Percentiles rank a stretch among this genome's conserved stretches.
These are phyloP conservation scores for Solanum tacnaense DNA, from an alignment of 257 asterid genomes.

Conservation along the genomic window DNA sequence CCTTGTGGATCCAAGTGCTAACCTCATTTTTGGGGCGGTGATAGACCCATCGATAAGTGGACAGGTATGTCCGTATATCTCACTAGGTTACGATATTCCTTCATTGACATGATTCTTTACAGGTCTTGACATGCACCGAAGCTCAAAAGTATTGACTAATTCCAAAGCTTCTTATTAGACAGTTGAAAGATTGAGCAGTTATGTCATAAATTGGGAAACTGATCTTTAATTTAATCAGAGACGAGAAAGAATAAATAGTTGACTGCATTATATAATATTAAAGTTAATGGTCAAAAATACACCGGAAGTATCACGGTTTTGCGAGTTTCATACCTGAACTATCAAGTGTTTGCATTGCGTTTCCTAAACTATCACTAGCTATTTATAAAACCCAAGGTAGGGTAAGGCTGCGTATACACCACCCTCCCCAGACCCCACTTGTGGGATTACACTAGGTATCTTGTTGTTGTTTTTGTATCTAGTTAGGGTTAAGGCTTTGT, in stretches of 20 bases:
- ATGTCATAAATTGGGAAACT: background rate
- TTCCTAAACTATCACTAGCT: background rate
- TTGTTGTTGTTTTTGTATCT: background rate
- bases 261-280: background rate
- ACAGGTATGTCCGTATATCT: conserved; percentile 49
- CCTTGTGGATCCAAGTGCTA: conserved; percentile 93
- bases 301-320: background rate
- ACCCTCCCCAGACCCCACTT: background rate
- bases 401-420: background rate
- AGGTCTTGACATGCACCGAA: background rate
- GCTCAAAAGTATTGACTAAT: background rate
- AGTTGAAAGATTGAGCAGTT: background rate
- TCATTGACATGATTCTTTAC: background rate
- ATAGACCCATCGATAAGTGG: conserved; percentile 79
- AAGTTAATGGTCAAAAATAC: background rate
- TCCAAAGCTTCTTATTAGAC: background rate
- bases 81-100: background rate
- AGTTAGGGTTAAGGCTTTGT: background rate
- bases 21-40: conserved; percentile 91
- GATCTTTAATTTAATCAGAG: background rate
- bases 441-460: background rate
- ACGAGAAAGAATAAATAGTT: background rate
- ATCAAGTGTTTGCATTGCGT: background rate
- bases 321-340: background rate
- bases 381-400: background rate